Percentiles rank a stretch among this genome's conserved stretches.
Conservation (phyloP, 2,329 filamentous ascomycete species). For the Pseudopyricularia cyperi region DNA sequence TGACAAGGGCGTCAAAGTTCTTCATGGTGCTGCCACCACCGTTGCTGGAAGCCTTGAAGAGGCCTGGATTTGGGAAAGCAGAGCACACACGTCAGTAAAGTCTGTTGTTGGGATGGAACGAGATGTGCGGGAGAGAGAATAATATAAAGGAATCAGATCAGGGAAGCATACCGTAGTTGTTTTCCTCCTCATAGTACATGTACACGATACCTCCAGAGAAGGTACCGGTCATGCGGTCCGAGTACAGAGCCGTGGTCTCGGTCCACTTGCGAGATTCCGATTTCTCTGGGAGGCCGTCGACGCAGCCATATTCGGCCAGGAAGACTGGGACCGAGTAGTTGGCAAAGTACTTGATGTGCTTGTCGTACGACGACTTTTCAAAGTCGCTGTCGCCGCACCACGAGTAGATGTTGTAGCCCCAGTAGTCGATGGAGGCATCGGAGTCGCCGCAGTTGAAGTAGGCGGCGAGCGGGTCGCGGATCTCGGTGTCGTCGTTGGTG, state of each 20-base stretch:
- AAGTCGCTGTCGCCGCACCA: slow-evolving; percentile 88
- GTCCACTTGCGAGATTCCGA: slow-evolving; percentile 63
- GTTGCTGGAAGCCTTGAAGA: slow-evolving; percentile 47
- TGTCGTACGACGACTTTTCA: slow-evolving; percentile 63
- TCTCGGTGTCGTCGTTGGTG: slow-evolving; percentile 79
- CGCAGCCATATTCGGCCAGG: slow-evolving; percentile 99
- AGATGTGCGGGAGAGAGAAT: neutral
- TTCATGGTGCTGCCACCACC: slow-evolving; percentile 50
- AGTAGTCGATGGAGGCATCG: slow-evolving; percentile 72
- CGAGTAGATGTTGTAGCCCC: slow-evolving; percentile 99
- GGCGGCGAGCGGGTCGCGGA: slow-evolving; percentile 68
- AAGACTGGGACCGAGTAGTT: slow-evolving; percentile 90
- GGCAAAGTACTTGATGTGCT: slow-evolving; percentile 73
- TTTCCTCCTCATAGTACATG: slow-evolving; percentile 90
- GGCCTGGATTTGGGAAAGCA: slow-evolving; percentile 43
- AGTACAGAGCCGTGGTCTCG: slow-evolving; percentile 74
- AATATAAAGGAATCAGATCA: neutral
- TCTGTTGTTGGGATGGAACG: no score
- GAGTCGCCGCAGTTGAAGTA: slow-evolving; percentile 87
- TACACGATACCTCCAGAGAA: slow-evolving; percentile 97
- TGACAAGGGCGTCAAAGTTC: slow-evolving; percentile 64
- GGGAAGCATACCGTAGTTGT: slow-evolving; percentile 59
- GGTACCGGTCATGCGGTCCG: slow-evolving; percentile 66
- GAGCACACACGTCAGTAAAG: slow-evolving; percentile 8
- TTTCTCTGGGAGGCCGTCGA: slow-evolving; percentile 36